phyloP scores from a whole-genome alignment of 2,329 filamentous ascomycete species.

The Ophiosphaerella narmari region DNA sequence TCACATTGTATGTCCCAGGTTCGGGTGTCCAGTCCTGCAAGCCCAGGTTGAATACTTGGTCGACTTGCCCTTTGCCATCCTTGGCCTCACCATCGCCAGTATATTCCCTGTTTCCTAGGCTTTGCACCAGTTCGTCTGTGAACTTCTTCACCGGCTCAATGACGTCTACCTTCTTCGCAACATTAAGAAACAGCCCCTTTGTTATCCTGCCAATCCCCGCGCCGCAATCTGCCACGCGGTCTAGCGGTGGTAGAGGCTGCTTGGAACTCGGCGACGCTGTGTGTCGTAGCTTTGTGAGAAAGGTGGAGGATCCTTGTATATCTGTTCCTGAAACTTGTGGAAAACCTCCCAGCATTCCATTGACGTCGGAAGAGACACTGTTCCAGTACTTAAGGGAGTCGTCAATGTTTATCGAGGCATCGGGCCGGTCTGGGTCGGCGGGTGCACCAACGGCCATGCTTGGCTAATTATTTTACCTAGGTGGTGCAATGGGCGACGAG shows the following conservation, averaged over 20 bases:
- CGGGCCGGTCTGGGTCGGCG: constrained; percentile 32
- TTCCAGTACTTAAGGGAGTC: constrained; percentile 58
- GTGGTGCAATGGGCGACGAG: too few species aligned
- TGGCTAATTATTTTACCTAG: too few species aligned
- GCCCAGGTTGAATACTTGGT: constrained; percentile 71
- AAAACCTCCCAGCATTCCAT: constrained; percentile 81
- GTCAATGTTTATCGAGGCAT: constrained; percentile 52
- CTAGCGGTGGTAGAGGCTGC: constrained; percentile 35
- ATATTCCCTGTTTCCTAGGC: constrained; percentile 24
- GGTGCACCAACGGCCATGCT: constrained; percentile 19
- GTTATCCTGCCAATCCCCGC: constrained; percentile 84
- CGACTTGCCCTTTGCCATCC: constrained; percentile 54
- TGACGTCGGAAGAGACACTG: constrained; percentile 57
- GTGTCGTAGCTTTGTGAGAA: constrained; percentile 66
- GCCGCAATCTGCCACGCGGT: constrained; percentile 62
- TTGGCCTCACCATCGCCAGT: constrained; percentile 25
- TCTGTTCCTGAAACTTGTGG: constrained; percentile 71
- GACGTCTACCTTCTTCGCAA: constrained; percentile 76
- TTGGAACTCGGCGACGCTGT: constrained; percentile 31
- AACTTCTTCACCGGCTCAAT: constrained; percentile 87
- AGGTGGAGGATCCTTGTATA: constrained; percentile 70
- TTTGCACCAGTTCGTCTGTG: constrained; percentile 61
- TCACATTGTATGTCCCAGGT: constrained; percentile 68
- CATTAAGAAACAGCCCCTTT: constrained; percentile 70
- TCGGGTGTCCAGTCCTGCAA: constrained; percentile 70